These are phyloP conservation scores for Colletotrichum nymphaeae DNA, from an alignment of 2,329 filamentous ascomycete genomes.

Conservation along the genomic window DNA sequence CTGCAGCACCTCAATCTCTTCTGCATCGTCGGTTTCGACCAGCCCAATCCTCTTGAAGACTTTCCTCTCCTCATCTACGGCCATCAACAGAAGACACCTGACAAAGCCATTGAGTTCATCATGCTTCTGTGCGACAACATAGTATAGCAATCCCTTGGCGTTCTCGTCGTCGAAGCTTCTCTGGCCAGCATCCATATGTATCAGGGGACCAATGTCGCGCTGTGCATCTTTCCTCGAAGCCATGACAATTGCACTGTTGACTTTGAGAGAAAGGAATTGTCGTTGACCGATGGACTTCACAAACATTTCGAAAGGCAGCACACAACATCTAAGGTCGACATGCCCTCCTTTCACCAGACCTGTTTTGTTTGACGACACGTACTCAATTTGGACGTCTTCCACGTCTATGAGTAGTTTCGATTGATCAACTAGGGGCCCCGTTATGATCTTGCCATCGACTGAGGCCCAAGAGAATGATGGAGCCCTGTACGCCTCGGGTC, in stretches of 20 bases:
- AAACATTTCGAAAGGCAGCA: neutral
- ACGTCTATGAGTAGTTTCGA: neutral
- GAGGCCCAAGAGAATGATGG: conserved; percentile 16
- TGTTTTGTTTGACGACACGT: neutral
- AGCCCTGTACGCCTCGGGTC: neutral
- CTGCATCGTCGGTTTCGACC: neutral
- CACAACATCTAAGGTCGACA: neutral
- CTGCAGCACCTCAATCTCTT: neutral
- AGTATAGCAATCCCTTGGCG: neutral
- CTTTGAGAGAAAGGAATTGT: neutral
- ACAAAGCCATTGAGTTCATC: neutral
- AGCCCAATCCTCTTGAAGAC: conserved; percentile 14
- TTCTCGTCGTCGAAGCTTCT: conserved; percentile 2
- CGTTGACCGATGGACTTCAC: neutral
- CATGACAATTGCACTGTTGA: neutral
- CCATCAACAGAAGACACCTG: neutral
- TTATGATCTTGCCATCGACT: neutral
- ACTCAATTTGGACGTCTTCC: neutral
- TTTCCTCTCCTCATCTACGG: neutral
- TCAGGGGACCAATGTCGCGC: neutral
- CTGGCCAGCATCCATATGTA: conserved; percentile 1
- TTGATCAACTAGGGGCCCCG: fast-evolving
- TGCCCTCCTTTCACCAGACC: conserved; percentile 8
- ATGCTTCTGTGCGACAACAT: neutral
- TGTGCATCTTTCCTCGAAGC: neutral